These are phyloP conservation scores for Solanum tacnaense DNA, from an alignment of 257 asterid genomes.

Conservation along the genomic window DNA sequence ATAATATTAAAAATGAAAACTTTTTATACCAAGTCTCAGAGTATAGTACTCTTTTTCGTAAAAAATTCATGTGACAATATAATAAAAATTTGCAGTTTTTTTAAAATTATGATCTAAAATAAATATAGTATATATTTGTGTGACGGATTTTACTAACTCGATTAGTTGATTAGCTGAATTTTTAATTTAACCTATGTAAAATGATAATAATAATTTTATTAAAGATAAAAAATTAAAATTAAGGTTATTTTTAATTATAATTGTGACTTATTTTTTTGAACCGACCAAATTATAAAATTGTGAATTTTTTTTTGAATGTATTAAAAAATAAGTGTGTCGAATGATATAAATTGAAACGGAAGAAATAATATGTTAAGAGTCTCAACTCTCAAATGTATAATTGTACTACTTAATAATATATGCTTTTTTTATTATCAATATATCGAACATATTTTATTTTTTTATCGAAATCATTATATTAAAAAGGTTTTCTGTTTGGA, in stretches of 20 bases:
- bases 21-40: not conserved
- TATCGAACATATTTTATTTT: not conserved
- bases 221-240: no score
- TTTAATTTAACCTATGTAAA: not conserved
- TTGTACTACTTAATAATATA: not conserved
- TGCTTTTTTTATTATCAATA: not conserved
- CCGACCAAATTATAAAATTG: not conserved
- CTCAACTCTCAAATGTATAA: not conserved
- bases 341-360: no score
- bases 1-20: not conserved
- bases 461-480: not conserved
- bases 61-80: not conserved
- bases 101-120: not conserved
- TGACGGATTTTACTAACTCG: not conserved
- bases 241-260: not conserved
- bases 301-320: no score
- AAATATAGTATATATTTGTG: not conserved
- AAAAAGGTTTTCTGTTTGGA: not conserved
- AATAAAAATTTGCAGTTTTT: not conserved
- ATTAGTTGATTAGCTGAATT: not conserved
- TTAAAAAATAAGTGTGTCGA: no score
- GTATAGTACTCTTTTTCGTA: not conserved
- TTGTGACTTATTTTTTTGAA: not conserved
- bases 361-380: no score
- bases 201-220: no score